A percentile compares a stretch with the other conserved stretches of the same genome.
Evolutionary conservation across 2,329 filamentous ascomycete species (phyloP).

Genomic region (Didymella exigua): DNA sequence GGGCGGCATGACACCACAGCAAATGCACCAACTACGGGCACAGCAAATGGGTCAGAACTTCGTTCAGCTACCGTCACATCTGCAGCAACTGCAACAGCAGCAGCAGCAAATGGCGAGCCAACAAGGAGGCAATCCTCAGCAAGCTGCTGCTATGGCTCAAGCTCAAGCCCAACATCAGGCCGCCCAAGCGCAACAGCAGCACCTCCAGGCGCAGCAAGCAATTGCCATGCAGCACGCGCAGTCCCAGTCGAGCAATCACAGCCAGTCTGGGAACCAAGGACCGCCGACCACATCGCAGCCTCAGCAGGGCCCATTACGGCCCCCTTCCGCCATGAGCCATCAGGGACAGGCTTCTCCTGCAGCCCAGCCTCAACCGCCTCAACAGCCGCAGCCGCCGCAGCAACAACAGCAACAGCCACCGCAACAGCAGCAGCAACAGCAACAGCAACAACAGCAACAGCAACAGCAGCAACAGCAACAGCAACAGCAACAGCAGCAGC

Average conservation of each 20-base stretch:
- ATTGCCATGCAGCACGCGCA: constrained; percentile 56
- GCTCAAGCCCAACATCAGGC: constrained; percentile 50
- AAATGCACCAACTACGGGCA: constrained; percentile 40
- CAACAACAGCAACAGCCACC: constrained; percentile 48
- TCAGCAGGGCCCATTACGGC: constrained; percentile 47
- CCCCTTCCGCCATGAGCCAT: constrained; percentile 47
- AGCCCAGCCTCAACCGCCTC: constrained; percentile 44
- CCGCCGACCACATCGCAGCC: constrained; percentile 44
- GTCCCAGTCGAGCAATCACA: constrained; percentile 57
- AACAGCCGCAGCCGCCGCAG: constrained; percentile 47
- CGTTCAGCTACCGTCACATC: constrained; percentile 39
- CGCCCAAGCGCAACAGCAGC: constrained; percentile 52
- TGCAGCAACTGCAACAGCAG: constrained; percentile 53
- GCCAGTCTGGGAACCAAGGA: constrained; percentile 50
- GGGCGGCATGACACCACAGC: constrained; percentile 53
- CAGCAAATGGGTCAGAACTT: constrained; percentile 32
- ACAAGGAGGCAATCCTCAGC: constrained; percentile 47
- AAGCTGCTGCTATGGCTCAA: constrained; percentile 53
- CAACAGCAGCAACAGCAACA: constrained; percentile 50
- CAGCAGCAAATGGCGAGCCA: constrained; percentile 55
- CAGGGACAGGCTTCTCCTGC: constrained; percentile 50
- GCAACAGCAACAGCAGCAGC: constrained; percentile 41
- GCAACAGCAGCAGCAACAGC: constrained; percentile 45
- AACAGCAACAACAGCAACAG: constrained; percentile 40
- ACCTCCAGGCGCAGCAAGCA: constrained; percentile 50